Base-by-base conservation (phyloP, 169 alveolate genomes). In the Cryptosporidium sp. region DNA sequence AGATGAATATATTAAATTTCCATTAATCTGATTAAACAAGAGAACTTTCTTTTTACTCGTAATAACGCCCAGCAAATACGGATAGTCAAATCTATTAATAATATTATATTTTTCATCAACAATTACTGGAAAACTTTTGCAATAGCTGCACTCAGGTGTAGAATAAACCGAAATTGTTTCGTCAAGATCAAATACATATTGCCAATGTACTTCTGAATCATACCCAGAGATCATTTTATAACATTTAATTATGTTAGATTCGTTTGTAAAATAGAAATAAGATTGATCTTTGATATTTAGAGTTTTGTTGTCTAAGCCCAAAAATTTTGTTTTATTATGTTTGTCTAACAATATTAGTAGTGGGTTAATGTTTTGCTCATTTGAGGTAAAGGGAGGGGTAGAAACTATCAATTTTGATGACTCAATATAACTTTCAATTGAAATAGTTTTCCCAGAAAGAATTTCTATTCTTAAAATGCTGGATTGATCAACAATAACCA, bases 1-100 rank as follows among this genome's bases (percentile, higher is more conserved):
- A 37, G 72, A 42, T 29, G 89, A 62, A 80, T 80, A 67, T 26
- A 62, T 16, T 23, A 80, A 42, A 37, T 80, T 80, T 8, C 89
- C 89, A 62, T 60, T 80, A 14, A 80, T 62, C 23, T 51, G 37
- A 65, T 80, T 65, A 65, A 80, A 62, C 26, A 80, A 9, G 26
- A 80, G 31, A 4, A 80, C n/a, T 80, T 62, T 80, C 10, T 48
- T 37, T 44, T 62, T 80, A 33, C 62, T 80, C 2, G 80, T 80
- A 44, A 62, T 37, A 42, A 80, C 45, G 1, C 60, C 73, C 14
- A 80, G 29, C 26, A 80, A 45, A 35, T 42, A 23, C 42, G 89
- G 68, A 65, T 62, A 62, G 67, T 80, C 75, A 18, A 62, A 80
- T 31, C 52, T 80, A 80, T 80, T 60, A 35, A 80, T 23, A 61